Evolutionary conservation across 495 filamentous ascomycete species (phyloP).

Genomic region (Penicillium silybi): DNA sequence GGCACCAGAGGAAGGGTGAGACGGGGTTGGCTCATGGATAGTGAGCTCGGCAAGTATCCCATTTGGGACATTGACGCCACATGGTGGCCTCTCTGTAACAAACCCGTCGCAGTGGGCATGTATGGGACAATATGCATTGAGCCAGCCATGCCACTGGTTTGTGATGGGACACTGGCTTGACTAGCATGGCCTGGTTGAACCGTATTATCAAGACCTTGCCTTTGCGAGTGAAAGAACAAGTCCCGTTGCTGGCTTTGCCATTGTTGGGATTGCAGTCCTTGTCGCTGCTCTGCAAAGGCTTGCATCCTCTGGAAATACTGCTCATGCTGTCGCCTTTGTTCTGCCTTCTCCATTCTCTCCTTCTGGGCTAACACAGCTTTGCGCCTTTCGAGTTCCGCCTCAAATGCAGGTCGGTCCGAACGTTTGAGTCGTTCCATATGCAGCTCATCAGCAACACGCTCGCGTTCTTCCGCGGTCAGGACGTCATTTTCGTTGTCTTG

Average conservation of each 20-base stretch:
- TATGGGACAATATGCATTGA: not conserved
- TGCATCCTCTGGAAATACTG: no score
- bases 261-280: no score
- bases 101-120: not conserved
- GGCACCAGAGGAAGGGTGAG: not conserved
- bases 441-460: slow-evolving; percentile 41
- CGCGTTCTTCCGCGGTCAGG: slow-evolving; percentile 53
- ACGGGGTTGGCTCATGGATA: not conserved
- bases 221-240: no score
- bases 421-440: slow-evolving; percentile 45
- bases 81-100: not conserved
- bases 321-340: not conserved
- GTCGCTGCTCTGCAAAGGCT: no score
- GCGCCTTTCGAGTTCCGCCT: not conserved
- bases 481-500: slow-evolving; percentile 51
- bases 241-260: no score
- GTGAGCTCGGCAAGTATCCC: not conserved
- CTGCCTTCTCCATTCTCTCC: not conserved
- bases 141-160: not conserved
- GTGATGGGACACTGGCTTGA: not conserved
- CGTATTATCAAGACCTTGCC: no score
- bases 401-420: slow-evolving; percentile 37
- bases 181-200: not conserved
- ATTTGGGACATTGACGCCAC: not conserved
- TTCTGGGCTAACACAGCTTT: not conserved